Conservation (phyloP, 2,329 filamentous ascomycete genomes). For the Penicillium fuscoglaucum region DNA sequence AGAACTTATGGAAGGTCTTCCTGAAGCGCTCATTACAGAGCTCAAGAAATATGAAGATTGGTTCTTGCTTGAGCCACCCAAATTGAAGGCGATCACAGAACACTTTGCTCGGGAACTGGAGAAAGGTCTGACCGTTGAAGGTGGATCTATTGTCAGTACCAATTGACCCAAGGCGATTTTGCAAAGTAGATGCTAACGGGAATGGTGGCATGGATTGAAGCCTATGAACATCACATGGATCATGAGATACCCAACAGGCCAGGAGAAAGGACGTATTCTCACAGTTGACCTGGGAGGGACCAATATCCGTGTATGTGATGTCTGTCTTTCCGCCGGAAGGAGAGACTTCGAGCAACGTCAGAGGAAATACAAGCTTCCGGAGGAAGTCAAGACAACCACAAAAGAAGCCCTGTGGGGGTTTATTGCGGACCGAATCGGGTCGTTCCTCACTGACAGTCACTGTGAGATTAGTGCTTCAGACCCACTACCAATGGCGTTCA, state of each 20-base stretch:
- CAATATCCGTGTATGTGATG: slow-evolving; percentile 84
- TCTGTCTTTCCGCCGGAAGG: slow-evolving; percentile 73
- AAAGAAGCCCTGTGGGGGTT: slow-evolving; percentile 83
- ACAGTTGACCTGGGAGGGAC: slow-evolving; percentile 90
- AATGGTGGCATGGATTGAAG: slow-evolving; percentile 46
- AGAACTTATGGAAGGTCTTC: slow-evolving; percentile 47
- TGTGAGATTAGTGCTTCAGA: slow-evolving; percentile 41
- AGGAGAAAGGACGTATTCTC: slow-evolving; percentile 77
- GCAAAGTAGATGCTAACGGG: background rate
- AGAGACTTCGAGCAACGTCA: slow-evolving; percentile 83
- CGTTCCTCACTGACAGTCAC: slow-evolving; percentile 77
- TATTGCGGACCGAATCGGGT: slow-evolving; percentile 76
- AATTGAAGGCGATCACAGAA: slow-evolving; percentile 81
- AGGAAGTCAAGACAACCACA: slow-evolving; percentile 75
- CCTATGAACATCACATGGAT: slow-evolving; percentile 95
- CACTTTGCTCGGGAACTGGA: slow-evolving; percentile 81
- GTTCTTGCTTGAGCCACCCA: slow-evolving; percentile 70
- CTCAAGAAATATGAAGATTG: slow-evolving; percentile 74
- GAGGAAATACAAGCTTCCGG: slow-evolving; percentile 82
- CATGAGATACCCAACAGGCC: slow-evolving; percentile 71
- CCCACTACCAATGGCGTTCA: slow-evolving; percentile 75
- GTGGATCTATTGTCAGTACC: slow-evolving; percentile 75
- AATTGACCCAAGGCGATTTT: background rate
- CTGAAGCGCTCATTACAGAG: slow-evolving; percentile 70
- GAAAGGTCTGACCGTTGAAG: slow-evolving; percentile 74